Evolutionary conservation across 2,329 filamentous ascomycete species (phyloP), one percentile per base, ranked within the genome.

Genomic region (Colletotrichum musicola): DNA sequence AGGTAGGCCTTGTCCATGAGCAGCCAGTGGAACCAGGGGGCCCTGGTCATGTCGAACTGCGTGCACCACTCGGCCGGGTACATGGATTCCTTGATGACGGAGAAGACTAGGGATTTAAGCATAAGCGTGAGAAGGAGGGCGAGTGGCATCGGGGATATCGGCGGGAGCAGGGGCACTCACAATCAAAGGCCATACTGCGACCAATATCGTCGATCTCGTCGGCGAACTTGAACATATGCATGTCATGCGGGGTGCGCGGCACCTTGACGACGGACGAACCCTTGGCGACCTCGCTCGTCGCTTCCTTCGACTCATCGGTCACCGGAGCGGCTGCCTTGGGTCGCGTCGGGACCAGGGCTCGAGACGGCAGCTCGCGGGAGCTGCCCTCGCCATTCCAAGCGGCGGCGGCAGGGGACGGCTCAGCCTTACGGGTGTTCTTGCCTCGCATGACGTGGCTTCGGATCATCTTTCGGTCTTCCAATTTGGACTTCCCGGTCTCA

Each of bases 51-150:
- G 59, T 77, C 75, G 1, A 65, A 44, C 0, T 71, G 64, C 58
- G 75, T 69, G 54, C 76, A 78, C 72, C 72, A 73, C 51, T 78
- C 76, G 30, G 72, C 67, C 0, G 76, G 76, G 16, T 77, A 78
- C 54, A 77, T 70, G 4, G 69, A 69, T 6, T 78, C 59, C 38
- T 70, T 70, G 50, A 70, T 56, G 0, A 55, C 14, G 4, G 50
- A 44, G 38, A 58, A 70, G 30, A 57, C 68, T 70, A 25, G 49
- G 10, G 22, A 3, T n/a, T 7, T 6, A 13, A 18, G 46, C 10
- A 6, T 62, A n/a, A 56, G 55, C 20, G 30, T n/a, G 6, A 12
- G 27, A 6, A 35, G 62, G 18, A 1, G 16, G 40, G 14, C 22
- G 22, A 25, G 22, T 25, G 22, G 4, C 22, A 25, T 25, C 22